Percentiles rank a stretch among this genome's conserved stretches.
Conservation (phyloP, 2,329 filamentous ascomycete genomes). For the Aureobasidium sp. region DNA sequence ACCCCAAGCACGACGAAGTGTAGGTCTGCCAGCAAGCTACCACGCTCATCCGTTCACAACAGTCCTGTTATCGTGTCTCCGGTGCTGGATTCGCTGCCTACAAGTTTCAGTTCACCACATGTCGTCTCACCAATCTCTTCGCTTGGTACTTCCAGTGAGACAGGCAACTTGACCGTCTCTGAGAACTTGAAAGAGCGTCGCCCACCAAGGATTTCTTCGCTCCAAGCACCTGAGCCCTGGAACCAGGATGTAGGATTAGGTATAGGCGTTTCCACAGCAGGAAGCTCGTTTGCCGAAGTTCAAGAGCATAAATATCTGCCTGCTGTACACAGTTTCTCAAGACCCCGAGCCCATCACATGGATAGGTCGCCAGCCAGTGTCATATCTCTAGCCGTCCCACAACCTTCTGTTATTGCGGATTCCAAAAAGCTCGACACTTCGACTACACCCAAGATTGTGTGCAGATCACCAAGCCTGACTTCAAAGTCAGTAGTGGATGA, state of each 20-base stretch:
- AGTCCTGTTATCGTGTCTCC: constrained; percentile 1
- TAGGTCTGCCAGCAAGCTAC: background rate
- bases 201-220: background rate
- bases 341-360: constrained; percentile 3
- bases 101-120: background rate
- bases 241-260: background rate
- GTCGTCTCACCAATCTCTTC: background rate
- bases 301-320: background rate
- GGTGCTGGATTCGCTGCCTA: background rate
- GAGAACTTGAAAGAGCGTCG: background rate
- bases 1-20: background rate
- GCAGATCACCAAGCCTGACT: constrained; percentile 14
- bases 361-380: background rate
- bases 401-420: background rate
- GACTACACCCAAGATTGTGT: constrained; percentile 17
- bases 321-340: constrained; percentile 19
- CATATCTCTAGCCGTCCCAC: background rate
- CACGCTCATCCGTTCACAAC: background rate
- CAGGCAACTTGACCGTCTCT: background rate
- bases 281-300: background rate
- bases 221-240: background rate
- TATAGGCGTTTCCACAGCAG: background rate
- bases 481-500: constrained; percentile 3
- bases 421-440: background rate
- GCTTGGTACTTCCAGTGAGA: background rate